Percentiles rank a stretch among this genome's conserved stretches.
phyloP scores from a whole-genome alignment of 768 basidiomycete genomes.

The Dacryopinax primogenitus region DNA sequence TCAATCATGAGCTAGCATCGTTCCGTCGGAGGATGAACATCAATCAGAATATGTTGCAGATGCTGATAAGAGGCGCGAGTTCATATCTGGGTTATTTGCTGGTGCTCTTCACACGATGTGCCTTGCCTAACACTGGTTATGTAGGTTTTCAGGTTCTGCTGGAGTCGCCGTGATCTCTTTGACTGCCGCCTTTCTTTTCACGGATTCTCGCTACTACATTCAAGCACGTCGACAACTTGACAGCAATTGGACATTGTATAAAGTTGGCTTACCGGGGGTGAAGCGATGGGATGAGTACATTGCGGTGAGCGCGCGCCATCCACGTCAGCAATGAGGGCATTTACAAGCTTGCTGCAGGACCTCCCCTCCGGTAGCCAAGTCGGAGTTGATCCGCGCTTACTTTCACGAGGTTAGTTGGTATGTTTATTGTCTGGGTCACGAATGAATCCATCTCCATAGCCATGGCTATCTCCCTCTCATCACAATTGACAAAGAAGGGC shows the following conservation, averaged over 20 bases:
- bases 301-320: constrained; percentile 33
- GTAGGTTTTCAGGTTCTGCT: constrained; percentile 52
- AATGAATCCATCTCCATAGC: constrained; percentile 25
- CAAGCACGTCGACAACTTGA: constrained; percentile 63
- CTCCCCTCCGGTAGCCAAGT: constrained; percentile 38
- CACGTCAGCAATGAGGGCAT: background rate
- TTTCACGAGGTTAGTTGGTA: constrained; percentile 46
- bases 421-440: background rate
- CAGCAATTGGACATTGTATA: constrained; percentile 56
- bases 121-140: constrained; percentile 32
- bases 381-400: constrained; percentile 75
- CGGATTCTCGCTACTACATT: constrained; percentile 72
- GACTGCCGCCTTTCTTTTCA: constrained; percentile 56
- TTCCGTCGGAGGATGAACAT: constrained; percentile 73
- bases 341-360: constrained; percentile 26
- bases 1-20: constrained; percentile 35
- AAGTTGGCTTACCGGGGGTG: constrained; percentile 41
- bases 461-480: constrained; percentile 47
- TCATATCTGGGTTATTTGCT: constrained; percentile 51
- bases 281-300: constrained; percentile 75
- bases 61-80: constrained; percentile 65
- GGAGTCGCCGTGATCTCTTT: constrained; percentile 60
- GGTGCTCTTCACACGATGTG: background rate
- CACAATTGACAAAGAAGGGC: constrained; percentile 39
- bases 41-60: constrained; percentile 68